A percentile compares a stretch with the other conserved stretches of the same genome.
phyloP scores from a whole-genome alignment of 805 yeast genomes.

The Metahyphopichia silvanorum region DNA sequence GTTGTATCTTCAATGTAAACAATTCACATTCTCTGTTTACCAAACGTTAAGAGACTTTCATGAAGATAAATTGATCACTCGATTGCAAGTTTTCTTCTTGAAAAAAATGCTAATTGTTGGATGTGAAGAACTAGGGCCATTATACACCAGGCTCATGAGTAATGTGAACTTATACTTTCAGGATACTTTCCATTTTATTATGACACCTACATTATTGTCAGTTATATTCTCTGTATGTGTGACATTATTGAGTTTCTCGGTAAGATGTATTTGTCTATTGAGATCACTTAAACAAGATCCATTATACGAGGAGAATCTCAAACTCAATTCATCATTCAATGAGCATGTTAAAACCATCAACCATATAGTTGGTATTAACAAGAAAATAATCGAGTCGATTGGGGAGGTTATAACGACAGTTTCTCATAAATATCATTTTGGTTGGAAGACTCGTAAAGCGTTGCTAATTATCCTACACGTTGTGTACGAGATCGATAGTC shows the following conservation, averaged over 20 bases:
- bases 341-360: too few species aligned
- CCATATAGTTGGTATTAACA: too few species aligned
- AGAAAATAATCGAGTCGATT: too few species aligned
- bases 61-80: background rate
- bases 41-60: background rate
- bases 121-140: background rate
- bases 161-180: background rate
- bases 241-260: too few species aligned
- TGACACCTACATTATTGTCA: background rate
- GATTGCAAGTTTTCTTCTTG: background rate
- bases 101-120: background rate
- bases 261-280: too few species aligned
- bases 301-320: background rate
- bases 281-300: background rate
- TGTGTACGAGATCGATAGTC: background rate
- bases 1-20: background rate
- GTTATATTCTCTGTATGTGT: background rate
- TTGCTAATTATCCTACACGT: too few species aligned
- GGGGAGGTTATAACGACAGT: too few species aligned
- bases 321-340: too few species aligned
- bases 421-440: too few species aligned
- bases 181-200: background rate
- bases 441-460: too few species aligned
- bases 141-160: background rate
- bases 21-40: background rate